Evolutionary conservation across 208 protist genomes (phyloP).

Genomic region (Trypanosoma caninum): DNA sequence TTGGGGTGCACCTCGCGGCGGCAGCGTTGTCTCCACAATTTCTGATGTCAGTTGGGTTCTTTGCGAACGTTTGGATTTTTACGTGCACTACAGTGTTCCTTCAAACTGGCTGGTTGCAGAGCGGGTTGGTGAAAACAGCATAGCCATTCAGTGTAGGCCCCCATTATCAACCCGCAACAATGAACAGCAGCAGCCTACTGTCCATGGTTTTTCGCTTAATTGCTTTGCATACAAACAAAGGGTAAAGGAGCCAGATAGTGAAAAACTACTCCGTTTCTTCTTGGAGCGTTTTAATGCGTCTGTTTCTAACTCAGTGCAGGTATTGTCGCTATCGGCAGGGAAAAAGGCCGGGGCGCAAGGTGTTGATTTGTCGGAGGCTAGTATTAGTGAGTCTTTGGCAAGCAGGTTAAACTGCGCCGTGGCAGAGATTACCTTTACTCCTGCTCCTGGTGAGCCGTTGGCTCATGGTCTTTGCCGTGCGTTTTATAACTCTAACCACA

Average conservation of each 20-base stretch:
- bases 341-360: not conserved
- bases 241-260: slow-evolving; percentile 53
- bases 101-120: slow-evolving; percentile 63
- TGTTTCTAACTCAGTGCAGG: slow-evolving; percentile 62
- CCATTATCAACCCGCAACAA: slow-evolving; percentile 12
- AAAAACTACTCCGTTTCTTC: slow-evolving; percentile 61
- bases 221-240: slow-evolving; percentile 78
- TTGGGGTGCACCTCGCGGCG: slow-evolving; percentile 7
- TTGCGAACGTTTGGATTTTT: slow-evolving; percentile 80
- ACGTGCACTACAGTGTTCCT: slow-evolving; percentile 76
- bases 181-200: slow-evolving; percentile 23
- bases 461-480: slow-evolving; percentile 73
- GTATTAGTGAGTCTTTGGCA: slow-evolving; percentile 41
- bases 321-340: slow-evolving; percentile 26
- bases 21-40: slow-evolving; percentile 28
- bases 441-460: slow-evolving; percentile 43
- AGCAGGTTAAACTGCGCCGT: slow-evolving; percentile 55
- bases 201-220: slow-evolving; percentile 77
- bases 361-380: slow-evolving; percentile 9
- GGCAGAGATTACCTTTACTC: slow-evolving; percentile 71
- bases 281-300: slow-evolving; percentile 78
- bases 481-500: slow-evolving; percentile 74
- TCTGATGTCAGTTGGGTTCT: slow-evolving; percentile 66
- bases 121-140: slow-evolving; percentile 61
- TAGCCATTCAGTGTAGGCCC: slow-evolving; percentile 72